Evolutionary conservation across 2,329 filamentous ascomycete species (phyloP).

Genomic region (Sclerotinia nivalis): DNA sequence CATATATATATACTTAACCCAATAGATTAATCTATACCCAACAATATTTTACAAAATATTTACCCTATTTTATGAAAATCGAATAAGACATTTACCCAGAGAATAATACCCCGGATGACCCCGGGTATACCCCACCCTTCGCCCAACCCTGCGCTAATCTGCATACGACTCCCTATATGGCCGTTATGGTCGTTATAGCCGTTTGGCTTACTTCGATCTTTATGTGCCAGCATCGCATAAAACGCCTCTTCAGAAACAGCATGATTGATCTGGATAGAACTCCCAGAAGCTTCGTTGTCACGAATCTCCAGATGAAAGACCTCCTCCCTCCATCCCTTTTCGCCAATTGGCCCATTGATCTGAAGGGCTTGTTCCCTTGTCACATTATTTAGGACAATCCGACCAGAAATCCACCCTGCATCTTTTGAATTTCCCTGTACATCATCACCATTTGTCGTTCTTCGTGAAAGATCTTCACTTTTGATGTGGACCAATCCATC

Average conservation of each 20-base stretch:
- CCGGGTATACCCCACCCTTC: too few species aligned
- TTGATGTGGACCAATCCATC: neutral
- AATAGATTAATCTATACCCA: too few species aligned
- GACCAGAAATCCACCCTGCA: neutral
- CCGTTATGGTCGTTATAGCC: too few species aligned
- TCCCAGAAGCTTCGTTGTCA: conserved; percentile 1
- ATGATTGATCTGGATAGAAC: neutral
- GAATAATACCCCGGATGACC: too few species aligned
- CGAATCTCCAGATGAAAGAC: neutral
- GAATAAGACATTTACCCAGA: too few species aligned
- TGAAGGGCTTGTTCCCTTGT: neutral
- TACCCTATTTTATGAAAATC: too few species aligned
- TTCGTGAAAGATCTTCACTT: neutral
- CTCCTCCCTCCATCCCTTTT: neutral
- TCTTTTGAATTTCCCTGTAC: neutral
- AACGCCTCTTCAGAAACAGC: neutral
- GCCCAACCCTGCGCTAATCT: neutral
- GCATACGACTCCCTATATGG: neutral
- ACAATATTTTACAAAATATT: too few species aligned
- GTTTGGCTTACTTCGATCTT: too few species aligned
- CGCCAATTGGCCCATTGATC: neutral
- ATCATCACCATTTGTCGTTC: neutral
- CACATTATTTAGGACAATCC: neutral
- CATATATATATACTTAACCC: too few species aligned
- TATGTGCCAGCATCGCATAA: neutral